Evolutionary conservation across 164 flowering plant species (phyloP), one percentile per base, ranked within the genome.

Genomic region (Aristolochia contorta): DNA sequence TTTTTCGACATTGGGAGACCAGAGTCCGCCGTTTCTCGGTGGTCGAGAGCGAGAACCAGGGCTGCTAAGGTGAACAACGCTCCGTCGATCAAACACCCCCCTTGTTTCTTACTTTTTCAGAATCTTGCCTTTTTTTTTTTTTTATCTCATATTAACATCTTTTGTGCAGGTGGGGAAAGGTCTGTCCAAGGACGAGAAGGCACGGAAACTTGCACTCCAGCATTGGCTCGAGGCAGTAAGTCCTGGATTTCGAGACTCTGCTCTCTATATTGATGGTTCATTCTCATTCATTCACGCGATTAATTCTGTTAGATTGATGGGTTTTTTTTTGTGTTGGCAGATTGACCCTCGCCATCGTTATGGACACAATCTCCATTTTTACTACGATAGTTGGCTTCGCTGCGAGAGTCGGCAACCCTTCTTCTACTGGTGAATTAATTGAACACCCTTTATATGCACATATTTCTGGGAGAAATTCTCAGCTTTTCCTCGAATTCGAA

Each of bases 141-240:
- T 10, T 10, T 37, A 37, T 22, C 16, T 47, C 9, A 65, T 2
- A 16, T 47, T 32, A 24, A 8, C 51, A 10, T 47, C 57, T 46
- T 41, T 65, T 69, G n/a, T 63, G 10, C 78, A 92, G 98, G 97
- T 92, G 37, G 97, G 98, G 3, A 93, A 88, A 77, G 98, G 98
- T 58, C 80, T 83, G 55, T 92, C 94, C 0, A 87, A 92, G 77
- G 91, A 87, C 66, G 86, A 79, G 52, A 87, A 84, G 68, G 97
- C 97, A 30, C 81, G 82, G 21, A 83, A 89, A 71, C 97, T 92
- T 63, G 97, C 98, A 57, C 72, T 92, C 54, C 97, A 86, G 67
- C 97, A 92, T 68, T 92, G 97, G 98, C 97, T 92, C 25, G 98
- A 92, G 66, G 98, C 97, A 3, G 98, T 92, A 78, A 71, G 90